Percentiles rank a stretch among this genome's conserved stretches.
Conservation (phyloP, 2,329 filamentous ascomycete genomes). For the Alternaria gaisen region DNA sequence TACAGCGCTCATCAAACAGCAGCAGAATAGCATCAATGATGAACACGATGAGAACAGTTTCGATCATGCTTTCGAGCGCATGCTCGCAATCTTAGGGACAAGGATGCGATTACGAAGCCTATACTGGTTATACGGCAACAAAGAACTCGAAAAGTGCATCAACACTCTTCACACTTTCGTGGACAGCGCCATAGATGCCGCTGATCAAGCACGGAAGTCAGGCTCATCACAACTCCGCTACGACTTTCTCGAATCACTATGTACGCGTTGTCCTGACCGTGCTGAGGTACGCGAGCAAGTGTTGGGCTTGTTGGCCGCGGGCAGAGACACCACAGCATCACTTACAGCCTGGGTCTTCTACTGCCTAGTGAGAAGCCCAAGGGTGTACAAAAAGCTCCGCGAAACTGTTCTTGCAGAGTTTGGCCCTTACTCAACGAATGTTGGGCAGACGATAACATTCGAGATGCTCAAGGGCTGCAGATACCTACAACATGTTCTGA, state of each 20-base stretch:
- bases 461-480: constrained; percentile 16
- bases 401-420: constrained; percentile 45
- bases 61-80: constrained; percentile 11
- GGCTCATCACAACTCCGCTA: constrained; percentile 2
- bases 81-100: constrained; percentile 8
- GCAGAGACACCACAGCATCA: constrained; percentile 59
- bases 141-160: constrained; percentile 6
- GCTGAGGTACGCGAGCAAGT: constrained; percentile 46
- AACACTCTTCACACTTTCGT: constrained; percentile 7
- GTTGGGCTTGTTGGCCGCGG: constrained; percentile 62
- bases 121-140: constrained; percentile 14
- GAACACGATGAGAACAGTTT: constrained; percentile 1
- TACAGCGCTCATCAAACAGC: background rate
- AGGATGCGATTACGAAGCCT: constrained; percentile 13
- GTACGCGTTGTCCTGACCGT: constrained; percentile 7
- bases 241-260: constrained; percentile 12
- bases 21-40: background rate
- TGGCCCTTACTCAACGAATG: constrained; percentile 36
- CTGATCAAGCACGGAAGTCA: constrained; percentile 7
- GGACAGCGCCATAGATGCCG: constrained; percentile 10
- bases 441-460: constrained; percentile 11
- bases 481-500: constrained; percentile 34
- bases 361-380: constrained; percentile 34
- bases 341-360: constrained; percentile 56
- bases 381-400: constrained; percentile 51